Base-by-base conservation (phyloP, 2,329 filamentous ascomycete genomes). In the Arachnopeziza araneosa region DNA sequence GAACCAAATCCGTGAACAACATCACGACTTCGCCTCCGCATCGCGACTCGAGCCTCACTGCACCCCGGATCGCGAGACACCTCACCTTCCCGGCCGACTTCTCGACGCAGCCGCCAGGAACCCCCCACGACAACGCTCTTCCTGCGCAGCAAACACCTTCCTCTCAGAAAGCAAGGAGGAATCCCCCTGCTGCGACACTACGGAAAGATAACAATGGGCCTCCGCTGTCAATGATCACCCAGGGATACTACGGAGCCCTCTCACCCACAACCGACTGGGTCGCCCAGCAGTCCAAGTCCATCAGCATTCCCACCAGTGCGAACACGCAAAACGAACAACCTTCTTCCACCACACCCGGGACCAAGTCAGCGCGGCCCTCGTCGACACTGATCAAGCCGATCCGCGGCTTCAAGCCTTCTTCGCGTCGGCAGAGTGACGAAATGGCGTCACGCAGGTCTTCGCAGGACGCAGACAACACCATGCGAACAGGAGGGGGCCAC, bases 241-340 rank as follows among this genome's bases (percentile, higher is more conserved):
- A 61, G 58, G 59, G 65, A 55, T 61, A 59, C 26, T 66, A 62
- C 57, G 63, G 63, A 54, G 48, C 66, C 32, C 14, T 55, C 36
- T 55, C 64, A 55, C 57, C 65, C n/a, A 70, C 68, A 6, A 67
- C 61, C 19, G 63, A 66, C 54, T 71, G 69, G 69, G 63, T 71
- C 22, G 65, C 65, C 50, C 62, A 69, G 22, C 69, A 71, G 59
- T 64, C 63, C 24, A 58, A 63, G n/a, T 30, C 44, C 21, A 23
- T 56, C 48, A 56, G 12, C 24, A 53, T 23, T 50, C 21, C 26
- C n/a, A 30, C 30, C 10, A 24, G 6, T 21, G 54, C 44, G n/a
- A 51, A 56, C 30, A 54, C 24, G 30, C 55, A 44, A 32, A 50
- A 61, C 48, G 50, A 64, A 56, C 52, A 22, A 44, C 50, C 54